phyloP scores from a whole-genome alignment of 202 grass and related monocot genomes.

The Setaria viridis region DNA sequence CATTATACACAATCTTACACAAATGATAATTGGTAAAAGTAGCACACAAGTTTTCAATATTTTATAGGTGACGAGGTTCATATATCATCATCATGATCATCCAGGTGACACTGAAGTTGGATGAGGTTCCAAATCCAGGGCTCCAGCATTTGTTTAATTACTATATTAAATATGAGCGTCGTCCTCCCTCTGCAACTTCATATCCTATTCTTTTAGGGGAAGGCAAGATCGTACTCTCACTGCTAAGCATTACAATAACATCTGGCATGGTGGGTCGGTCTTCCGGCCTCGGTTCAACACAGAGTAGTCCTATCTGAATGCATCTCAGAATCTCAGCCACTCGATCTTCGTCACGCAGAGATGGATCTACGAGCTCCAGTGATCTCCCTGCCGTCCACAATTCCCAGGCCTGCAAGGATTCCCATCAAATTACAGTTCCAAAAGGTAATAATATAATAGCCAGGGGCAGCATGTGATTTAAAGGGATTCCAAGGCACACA shows the following conservation, averaged over 20 bases:
- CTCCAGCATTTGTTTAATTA: background rate
- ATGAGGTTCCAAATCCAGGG: background rate
- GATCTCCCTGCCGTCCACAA: background rate
- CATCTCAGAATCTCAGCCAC: background rate
- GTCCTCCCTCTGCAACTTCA: background rate
- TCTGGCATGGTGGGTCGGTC: background rate
- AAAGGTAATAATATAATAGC: background rate
- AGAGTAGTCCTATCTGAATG: background rate
- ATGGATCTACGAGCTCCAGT: background rate
- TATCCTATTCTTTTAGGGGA: background rate
- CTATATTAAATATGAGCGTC: background rate
- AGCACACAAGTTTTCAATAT: too few relatives aligned
- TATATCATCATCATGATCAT: background rate
- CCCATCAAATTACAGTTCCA: background rate
- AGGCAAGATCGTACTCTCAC: background rate
- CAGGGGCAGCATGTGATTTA: background rate
- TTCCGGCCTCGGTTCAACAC: background rate
- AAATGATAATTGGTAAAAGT: too few relatives aligned
- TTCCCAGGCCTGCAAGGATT: background rate
- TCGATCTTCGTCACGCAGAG: background rate
- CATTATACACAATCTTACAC: too few relatives aligned
- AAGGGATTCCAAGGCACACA: background rate
- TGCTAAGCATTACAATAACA: constrained; percentile 3
- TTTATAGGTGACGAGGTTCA: too few relatives aligned
- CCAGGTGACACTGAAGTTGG: background rate